A percentile compares a stretch with the other conserved stretches of the same genome.
phyloP scores from a whole-genome alignment of 129 eudicot species.

The Sambucus nigra region DNA sequence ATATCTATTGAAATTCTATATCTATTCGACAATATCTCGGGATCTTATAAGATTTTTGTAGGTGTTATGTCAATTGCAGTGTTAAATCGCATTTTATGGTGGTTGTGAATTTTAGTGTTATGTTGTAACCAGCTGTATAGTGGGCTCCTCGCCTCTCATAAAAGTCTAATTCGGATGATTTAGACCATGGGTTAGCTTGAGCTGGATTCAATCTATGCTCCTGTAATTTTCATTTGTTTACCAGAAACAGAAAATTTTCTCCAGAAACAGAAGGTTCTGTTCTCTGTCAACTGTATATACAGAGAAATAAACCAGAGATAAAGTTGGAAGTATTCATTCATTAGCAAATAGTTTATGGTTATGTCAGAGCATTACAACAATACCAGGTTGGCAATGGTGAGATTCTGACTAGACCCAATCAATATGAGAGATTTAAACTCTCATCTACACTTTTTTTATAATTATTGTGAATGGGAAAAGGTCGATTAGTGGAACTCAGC shows the following conservation, averaged over 20 bases:
- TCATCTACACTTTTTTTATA: not conserved
- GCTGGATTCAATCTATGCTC: conserved; percentile 28
- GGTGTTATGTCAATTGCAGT: conserved; percentile 6
- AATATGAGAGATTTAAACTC: conserved; percentile 11
- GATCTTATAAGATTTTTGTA: conserved; percentile 2
- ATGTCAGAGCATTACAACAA: conserved; percentile 15
- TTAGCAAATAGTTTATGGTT: not conserved
- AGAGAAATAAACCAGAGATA: not conserved
- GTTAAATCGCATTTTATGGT: conserved; percentile 15
- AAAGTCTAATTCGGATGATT: conserved; percentile 30
- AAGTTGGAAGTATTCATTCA: not conserved
- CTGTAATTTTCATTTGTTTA: conserved; percentile 21
- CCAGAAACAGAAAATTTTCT: too few species aligned
- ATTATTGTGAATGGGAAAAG: conserved; percentile 7
- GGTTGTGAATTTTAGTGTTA: conserved; percentile 21
- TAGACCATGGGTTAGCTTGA: conserved; percentile 19
- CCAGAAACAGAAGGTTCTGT: conserved; percentile 33
- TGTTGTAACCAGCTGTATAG: conserved; percentile 49
- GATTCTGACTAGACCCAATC: conserved; percentile 39
- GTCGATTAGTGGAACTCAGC: conserved; percentile 18
- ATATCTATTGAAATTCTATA: not conserved
- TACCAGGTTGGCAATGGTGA: conserved; percentile 45
- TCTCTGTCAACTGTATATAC: conserved; percentile 9
- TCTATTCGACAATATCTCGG: not conserved
- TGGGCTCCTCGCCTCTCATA: conserved; percentile 17